Evolutionary conservation across 305 asterid genomes (phyloP), one percentile per base, ranked within the genome.

Genomic region (Caryopteris hybrid): DNA sequence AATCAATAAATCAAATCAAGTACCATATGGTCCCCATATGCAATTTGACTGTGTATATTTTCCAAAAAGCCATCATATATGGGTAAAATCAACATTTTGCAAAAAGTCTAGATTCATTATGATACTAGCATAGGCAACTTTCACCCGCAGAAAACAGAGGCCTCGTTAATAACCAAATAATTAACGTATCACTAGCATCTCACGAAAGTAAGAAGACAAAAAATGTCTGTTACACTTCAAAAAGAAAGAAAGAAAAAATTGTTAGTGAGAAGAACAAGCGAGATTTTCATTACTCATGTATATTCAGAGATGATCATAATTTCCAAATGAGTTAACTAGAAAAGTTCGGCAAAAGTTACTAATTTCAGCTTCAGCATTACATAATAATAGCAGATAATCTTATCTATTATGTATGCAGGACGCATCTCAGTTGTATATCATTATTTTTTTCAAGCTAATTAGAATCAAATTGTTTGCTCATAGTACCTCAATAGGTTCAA

Each of bases 401-500:
- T n/a, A n/a, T n/a, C n/a, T n/a, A n/a, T n/a, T n/a, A n/a, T n/a
- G n/a, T n/a, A n/a, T n/a, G n/a, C n/a, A n/a, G n/a, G n/a, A n/a
- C n/a, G n/a, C n/a, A n/a, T n/a, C n/a, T n/a, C n/a, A n/a, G n/a
- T n/a, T n/a, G n/a, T n/a, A n/a, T n/a, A n/a, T n/a, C n/a, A n/a
- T n/a, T n/a, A n/a, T n/a, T n/a, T n/a, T n/a, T n/a, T n/a, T n/a
- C n/a, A n/a, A n/a, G n/a, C n/a, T n/a, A n/a, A n/a, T 14, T 22
- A 18, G 57, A 42, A 51, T 41, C 42, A 64, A 17, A 16, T 5
- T 10, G 60, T 64, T 64, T 27, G 70, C 13, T 22, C 5, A 38
- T 22, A 62, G 38, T 88, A 91, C 98, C 99, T 95, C 99, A 64
- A 85, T 71, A 42, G 99, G 97, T 83, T 86, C 87, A 54, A 95